Evolutionary conservation across 352 stramenopile species (phyloP).

Genomic region (Globisporangium takayamanum): DNA sequence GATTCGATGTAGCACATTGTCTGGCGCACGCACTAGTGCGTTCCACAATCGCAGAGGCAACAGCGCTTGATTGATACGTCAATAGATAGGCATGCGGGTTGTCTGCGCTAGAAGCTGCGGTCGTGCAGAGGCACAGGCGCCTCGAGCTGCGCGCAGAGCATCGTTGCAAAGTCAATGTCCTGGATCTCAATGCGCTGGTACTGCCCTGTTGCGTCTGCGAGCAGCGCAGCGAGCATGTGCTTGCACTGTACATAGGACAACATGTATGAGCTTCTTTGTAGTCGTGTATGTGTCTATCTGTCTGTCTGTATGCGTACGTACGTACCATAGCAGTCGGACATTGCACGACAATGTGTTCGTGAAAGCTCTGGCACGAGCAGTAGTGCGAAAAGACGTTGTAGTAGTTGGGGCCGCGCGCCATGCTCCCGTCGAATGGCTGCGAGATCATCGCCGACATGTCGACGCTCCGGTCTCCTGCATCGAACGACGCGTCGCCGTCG

Average conservation of each 20-base stretch:
- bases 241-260: slow-evolving; percentile 41
- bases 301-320: no score
- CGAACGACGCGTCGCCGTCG: not conserved
- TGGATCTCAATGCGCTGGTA: slow-evolving; percentile 42
- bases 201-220: slow-evolving; percentile 47
- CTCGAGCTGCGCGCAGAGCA: slow-evolving; percentile 39
- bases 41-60: not conserved
- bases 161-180: slow-evolving; percentile 49
- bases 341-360: slow-evolving; percentile 26
- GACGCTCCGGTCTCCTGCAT: slow-evolving; percentile 8
- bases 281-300: not conserved
- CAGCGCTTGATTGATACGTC: not conserved
- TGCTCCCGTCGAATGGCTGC: slow-evolving; percentile 36
- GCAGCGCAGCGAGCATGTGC: slow-evolving; percentile 55
- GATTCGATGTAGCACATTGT: not conserved
- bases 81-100: no score
- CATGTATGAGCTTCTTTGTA: not conserved
- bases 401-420: slow-evolving; percentile 45
- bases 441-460: slow-evolving; percentile 12
- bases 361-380: slow-evolving; percentile 54
- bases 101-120: no score
- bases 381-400: slow-evolving; percentile 75
- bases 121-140: not conserved
- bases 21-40: no score
- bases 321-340: slow-evolving; percentile 49